Base-by-base conservation (phyloP, 805 yeast genomes). In the Helenozyma baotianmanensis region DNA sequence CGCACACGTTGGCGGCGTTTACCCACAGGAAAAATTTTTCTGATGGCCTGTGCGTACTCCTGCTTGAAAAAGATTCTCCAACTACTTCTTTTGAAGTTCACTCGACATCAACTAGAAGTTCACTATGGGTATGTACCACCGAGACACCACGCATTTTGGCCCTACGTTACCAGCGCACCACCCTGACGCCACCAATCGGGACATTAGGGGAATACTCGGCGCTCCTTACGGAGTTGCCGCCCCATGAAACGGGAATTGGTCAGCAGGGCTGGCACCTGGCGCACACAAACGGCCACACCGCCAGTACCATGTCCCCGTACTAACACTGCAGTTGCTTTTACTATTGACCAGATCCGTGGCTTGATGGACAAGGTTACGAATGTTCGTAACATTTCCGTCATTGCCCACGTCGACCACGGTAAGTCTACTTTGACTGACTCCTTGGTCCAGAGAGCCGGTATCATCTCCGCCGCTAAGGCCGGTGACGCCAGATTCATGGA, bases 331-430 rank as follows among this genome's bases (percentile, higher is more conserved):
- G 73, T 67, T 64, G 72, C 72, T 60, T 67, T 67, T 64, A 67
- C 73, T 58, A 65, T 67, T 62, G 73, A 67, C 60, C 97, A 92
- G 78, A 90, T 92, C 82, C 95, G 98, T 78, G 88, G 74, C 66
- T 82, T 90, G 74, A 90, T 90, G 98, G 97, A 92, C 94, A 83
- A 82, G 76, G 96, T 89, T 79, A 83, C 97, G 74, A 90, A 90
- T 70, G 97, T 92, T 66, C 96, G 98, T 80, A 92, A 92, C 94
- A 92, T 90, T 95, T 90, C 97, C 74, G 98, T 90, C 73, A 92
- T 92, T 82, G 98, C 98, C 64, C 98, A 90, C 80, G 97, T 90
- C 84, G 98, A 90, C 81, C 98, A 92, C 80, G 98, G 98, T 78
- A 90, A 90, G 74, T 89, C 97, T 55, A 90, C 98, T 60, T 82